Evolutionary conservation across 2,329 filamentous ascomycete genomes (phyloP).

Genomic region (Bertia moriformis): DNA sequence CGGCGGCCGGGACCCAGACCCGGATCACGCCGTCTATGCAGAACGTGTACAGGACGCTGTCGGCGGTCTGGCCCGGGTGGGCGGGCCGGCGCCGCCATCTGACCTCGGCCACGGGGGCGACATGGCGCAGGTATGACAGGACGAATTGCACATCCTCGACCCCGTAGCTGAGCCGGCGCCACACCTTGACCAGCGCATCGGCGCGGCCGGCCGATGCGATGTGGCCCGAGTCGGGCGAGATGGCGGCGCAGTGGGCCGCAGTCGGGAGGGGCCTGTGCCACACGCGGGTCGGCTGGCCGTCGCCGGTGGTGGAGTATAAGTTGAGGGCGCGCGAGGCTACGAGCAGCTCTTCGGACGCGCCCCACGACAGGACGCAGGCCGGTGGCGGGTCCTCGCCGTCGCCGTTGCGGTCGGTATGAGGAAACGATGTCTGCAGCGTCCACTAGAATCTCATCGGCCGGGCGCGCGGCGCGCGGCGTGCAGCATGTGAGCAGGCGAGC

Average conservation of each 20-base stretch:
- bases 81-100: slow-evolving; percentile 76
- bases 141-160: slow-evolving; percentile 76
- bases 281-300: slow-evolving; percentile 34
- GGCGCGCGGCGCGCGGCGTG: slow-evolving; percentile 1
- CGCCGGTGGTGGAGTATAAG: slow-evolving; percentile 42
- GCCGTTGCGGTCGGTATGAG: slow-evolving; percentile 26
- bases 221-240: slow-evolving; percentile 77
- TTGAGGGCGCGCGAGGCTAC: slow-evolving; percentile 57
- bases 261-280: slow-evolving; percentile 69
- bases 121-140: slow-evolving; percentile 78
- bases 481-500: slow-evolving; percentile 4
- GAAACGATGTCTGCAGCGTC: slow-evolving; percentile 48
- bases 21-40: slow-evolving; percentile 68
- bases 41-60: slow-evolving; percentile 82
- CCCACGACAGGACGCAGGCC: slow-evolving; percentile 60
- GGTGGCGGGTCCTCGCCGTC: slow-evolving; percentile 33
- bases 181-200: slow-evolving; percentile 80
- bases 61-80: slow-evolving; percentile 62
- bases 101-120: slow-evolving; percentile 62
- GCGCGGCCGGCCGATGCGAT: slow-evolving; percentile 68
- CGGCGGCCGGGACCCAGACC: slow-evolving; percentile 77
- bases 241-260: slow-evolving; percentile 55
- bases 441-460: too few relatives aligned
- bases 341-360: slow-evolving; percentile 69
- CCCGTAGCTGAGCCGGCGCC: slow-evolving; percentile 75